phyloP scores from a whole-genome alignment of 148 eudicot species.

The Suaeda aralocaspica region DNA sequence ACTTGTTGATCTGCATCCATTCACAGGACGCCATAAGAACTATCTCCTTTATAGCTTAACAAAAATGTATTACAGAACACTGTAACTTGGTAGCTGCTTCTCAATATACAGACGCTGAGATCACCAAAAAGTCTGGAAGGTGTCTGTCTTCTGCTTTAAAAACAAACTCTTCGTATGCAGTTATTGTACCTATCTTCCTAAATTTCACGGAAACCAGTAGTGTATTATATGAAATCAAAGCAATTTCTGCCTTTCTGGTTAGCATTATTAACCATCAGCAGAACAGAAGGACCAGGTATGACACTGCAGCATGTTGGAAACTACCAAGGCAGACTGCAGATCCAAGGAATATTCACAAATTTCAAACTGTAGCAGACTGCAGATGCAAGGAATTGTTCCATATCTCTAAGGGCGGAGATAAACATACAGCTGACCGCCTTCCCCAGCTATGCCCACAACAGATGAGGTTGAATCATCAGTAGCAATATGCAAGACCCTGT shows the following conservation, averaged over 20 bases:
- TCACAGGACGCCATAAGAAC: neutral
- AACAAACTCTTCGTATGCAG: constrained; percentile 1
- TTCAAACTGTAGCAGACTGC: constrained; percentile 1
- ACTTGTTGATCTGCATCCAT: neutral
- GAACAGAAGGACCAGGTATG: neutral
- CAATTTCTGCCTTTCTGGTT: neutral
- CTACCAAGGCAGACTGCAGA: neutral
- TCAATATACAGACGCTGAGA: neutral
- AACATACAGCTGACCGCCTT: constrained; percentile 49
- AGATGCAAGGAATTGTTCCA: neutral
- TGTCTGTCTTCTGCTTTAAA: neutral
- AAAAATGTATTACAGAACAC: neutral
- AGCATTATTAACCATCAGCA: neutral
- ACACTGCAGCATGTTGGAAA: neutral
- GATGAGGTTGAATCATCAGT: constrained; percentile 48
- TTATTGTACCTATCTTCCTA: neutral
- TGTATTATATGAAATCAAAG: neutral
- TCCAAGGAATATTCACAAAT: neutral
- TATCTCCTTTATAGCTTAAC: neutral
- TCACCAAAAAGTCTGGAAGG: neutral
- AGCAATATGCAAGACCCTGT: constrained; percentile 54
- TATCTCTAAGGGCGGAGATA: constrained; percentile 33
- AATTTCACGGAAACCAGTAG: neutral
- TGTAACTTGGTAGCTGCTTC: neutral
- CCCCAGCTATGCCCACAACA: constrained; percentile 60